phyloP scores from a whole-genome alignment of 2,329 filamentous ascomycete genomes.

The Microdochium paspali region DNA sequence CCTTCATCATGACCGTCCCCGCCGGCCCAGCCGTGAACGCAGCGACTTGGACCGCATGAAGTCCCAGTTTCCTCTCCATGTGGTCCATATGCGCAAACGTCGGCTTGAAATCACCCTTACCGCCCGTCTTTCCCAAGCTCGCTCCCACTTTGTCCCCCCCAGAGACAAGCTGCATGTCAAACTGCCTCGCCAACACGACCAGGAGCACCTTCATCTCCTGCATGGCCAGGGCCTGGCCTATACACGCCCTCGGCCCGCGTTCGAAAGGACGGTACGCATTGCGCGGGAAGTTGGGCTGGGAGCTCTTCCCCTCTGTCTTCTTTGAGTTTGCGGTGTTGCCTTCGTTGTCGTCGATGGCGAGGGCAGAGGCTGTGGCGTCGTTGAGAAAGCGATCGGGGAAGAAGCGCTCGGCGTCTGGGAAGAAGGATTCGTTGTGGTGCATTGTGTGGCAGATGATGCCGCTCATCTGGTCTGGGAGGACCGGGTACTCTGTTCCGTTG shows the following conservation, averaged over 20 bases:
- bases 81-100: not conserved
- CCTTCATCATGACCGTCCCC: not conserved
- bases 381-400: conserved; percentile 32
- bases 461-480: conserved; percentile 25
- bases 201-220: conserved; percentile 21
- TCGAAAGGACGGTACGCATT: conserved; percentile 26
- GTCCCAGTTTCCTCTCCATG: not conserved
- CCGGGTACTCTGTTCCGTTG: conserved; percentile 25
- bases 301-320: not conserved
- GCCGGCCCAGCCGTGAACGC: not conserved
- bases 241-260: conserved; percentile 23
- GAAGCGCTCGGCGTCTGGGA: conserved; percentile 26
- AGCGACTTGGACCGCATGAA: not conserved
- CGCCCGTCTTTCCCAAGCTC: not conserved
- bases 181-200: conserved; percentile 10
- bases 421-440: conserved; percentile 22
- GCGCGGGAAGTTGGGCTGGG: conserved; percentile 11
- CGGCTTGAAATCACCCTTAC: not conserved
- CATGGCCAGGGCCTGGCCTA: conserved; percentile 24
- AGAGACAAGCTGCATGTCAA: conserved; percentile 8
- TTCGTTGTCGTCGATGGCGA: not conserved
- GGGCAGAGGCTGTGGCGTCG: not conserved
- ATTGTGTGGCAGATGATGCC: conserved; percentile 9
- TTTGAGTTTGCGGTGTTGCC: conserved; percentile 5
- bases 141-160: not conserved